A percentile compares a stretch with the other conserved stretches of the same genome.
Conservation (phyloP, 108 stramenopile species). For the Stephanodiscus triporus region DNA sequence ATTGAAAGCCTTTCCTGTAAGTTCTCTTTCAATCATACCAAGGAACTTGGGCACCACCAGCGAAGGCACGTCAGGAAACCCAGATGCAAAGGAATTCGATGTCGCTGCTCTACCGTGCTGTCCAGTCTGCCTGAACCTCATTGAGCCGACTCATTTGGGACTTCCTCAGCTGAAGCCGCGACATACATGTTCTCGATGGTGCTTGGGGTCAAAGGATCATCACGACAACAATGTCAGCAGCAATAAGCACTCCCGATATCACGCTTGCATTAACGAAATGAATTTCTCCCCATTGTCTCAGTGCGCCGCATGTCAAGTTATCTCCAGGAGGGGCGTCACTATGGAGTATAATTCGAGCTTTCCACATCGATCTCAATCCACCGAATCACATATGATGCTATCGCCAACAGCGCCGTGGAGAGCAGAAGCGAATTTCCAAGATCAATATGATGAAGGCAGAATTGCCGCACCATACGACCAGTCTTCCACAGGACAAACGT, state of each 20-base stretch:
- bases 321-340: slow-evolving; percentile 29
- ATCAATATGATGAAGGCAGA: slow-evolving; percentile 19
- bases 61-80: slow-evolving; percentile 10
- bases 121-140: slow-evolving; percentile 82
- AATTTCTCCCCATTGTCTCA: slow-evolving; percentile 54
- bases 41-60: neutral
- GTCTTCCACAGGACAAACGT: neutral
- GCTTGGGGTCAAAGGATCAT: slow-evolving; percentile 43
- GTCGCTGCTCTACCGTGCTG: slow-evolving; percentile 63
- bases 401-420: slow-evolving; percentile 6
- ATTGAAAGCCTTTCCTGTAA: slow-evolving; percentile 55
- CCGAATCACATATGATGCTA: slow-evolving; percentile 7
- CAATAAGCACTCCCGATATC: slow-evolving; percentile 2
- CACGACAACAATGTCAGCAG: slow-evolving; percentile 5
- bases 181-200: slow-evolving; percentile 72
- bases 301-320: slow-evolving; percentile 73
- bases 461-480: neutral
- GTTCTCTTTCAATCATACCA: slow-evolving; percentile 27
- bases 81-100: slow-evolving; percentile 8
- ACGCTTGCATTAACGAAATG: slow-evolving; percentile 62
- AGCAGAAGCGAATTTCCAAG: slow-evolving; percentile 17
- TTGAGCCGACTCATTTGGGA: slow-evolving; percentile 70
- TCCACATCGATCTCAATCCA: slow-evolving; percentile 47
- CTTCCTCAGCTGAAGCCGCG: slow-evolving; percentile 57
- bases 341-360: neutral